Base-by-base conservation (phyloP, 1,284 basidiomycete species). In the Ustilago shanxiensis region DNA sequence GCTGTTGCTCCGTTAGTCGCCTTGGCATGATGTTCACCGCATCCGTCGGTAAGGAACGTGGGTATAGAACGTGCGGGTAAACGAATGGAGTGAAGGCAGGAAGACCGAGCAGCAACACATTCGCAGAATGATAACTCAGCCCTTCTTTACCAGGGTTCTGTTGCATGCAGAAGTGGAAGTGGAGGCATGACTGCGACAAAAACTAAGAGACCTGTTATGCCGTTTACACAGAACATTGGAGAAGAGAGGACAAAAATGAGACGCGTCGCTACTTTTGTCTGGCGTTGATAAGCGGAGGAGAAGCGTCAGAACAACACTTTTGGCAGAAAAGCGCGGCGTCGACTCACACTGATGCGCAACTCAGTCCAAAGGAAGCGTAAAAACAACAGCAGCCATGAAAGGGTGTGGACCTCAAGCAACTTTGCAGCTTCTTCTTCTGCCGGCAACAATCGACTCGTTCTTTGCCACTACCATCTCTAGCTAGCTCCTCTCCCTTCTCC, bases 151-250 rank as follows among this genome's bases (percentile, higher is more conserved):
- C 24, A 60, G 62, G 62, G 56, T 55, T 59, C 45, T 44, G 33
- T 29, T 24, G 31, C 44, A 26, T 37, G 52, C 45, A 47, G 14
- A 10, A 37, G 31, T n/a, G n/a, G 33, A 63, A 72, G 69, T 72
- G 69, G 69, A 72, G 69, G 70, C 69, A 72, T 66, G 55, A 37
- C 41, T 9, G 44, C 1, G 31, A 16, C 20, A 41, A 53, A 53
- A n/a, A 37, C 8, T 3, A n/a, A 6, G 14, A 3, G 5, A 16
- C 16, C 0, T 70, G 60, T 62, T 50, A 63, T 37, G 37, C 28
- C 26, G 55, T 8, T 10, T 16, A 2, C 20, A 35, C 14, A 13
- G 3, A 4, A 47, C 54, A 56, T 18, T 13, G 3, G 5, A 20
- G 13, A 18, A 39, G 9, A 39, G 7, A 18, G 4, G 14, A 18